These are phyloP conservation scores for Clarireedia monteithiana DNA, from an alignment of 2,329 filamentous ascomycete genomes.

Conservation along the genomic window DNA sequence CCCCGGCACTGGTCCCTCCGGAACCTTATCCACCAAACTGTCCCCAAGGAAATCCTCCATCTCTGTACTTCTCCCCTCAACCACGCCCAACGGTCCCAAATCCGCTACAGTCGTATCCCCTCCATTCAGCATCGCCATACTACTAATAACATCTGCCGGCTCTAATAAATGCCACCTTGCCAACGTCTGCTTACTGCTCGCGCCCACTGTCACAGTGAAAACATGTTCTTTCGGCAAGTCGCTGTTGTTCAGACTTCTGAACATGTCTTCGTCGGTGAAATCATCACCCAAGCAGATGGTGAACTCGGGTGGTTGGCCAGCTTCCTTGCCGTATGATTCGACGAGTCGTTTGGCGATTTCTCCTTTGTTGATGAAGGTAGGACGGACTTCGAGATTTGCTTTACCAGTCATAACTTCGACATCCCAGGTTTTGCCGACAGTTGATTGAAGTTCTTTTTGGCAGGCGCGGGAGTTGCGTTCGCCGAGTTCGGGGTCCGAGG, in stretches of 20 bases:
- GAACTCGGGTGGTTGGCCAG: constrained; percentile 64
- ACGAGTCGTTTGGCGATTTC: constrained; percentile 85
- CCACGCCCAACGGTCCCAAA: constrained; percentile 22
- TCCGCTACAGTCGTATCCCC: constrained; percentile 21
- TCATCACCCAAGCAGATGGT: constrained; percentile 90
- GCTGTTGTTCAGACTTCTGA: constrained; percentile 67
- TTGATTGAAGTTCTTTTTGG: constrained; percentile 70
- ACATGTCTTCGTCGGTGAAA: constrained; percentile 96
- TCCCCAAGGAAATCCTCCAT: not conserved
- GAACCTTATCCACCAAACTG: not conserved
- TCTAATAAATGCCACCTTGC: constrained; percentile 87
- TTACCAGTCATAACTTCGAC: constrained; percentile 97
- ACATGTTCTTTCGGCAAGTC: constrained; percentile 56
- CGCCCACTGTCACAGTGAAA: constrained; percentile 87
- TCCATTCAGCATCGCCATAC: constrained; percentile 43
- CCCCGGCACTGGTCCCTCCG: not conserved
- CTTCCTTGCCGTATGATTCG: constrained; percentile 52
- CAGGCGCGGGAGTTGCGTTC: constrained; percentile 73
- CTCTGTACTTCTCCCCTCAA: constrained; percentile 24
- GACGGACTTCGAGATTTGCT: constrained; percentile 93
- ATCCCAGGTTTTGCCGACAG: constrained; percentile 72
- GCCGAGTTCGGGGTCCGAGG: constrained; percentile 80
- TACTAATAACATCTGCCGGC: constrained; percentile 77
- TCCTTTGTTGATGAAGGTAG: constrained; percentile 95
- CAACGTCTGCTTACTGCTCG: constrained; percentile 84